phyloP scores from a whole-genome alignment of 768 basidiomycete species.

The Mycena crocata region DNA sequence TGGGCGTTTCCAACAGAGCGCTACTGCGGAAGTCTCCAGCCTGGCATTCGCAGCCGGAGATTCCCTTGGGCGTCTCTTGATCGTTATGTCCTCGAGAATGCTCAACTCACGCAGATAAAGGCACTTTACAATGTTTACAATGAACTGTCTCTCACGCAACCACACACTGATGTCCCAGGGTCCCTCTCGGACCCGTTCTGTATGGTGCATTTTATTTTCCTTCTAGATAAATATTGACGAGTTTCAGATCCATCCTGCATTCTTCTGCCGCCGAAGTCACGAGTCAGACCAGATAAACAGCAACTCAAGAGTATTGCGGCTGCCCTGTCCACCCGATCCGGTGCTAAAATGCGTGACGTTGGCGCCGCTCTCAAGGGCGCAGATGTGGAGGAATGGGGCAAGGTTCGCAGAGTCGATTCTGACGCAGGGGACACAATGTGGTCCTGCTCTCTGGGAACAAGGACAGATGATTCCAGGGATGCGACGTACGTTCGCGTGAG shows the following conservation, averaged over 20 bases:
- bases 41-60: neutral
- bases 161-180: neutral
- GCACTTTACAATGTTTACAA: neutral
- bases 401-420: no score
- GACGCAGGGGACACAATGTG: slow-evolving; percentile 1
- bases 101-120: neutral
- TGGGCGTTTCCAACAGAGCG: neutral
- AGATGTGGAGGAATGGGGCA: neutral
- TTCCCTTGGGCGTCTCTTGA: neutral
- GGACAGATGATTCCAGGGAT: neutral
- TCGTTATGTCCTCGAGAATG: neutral
- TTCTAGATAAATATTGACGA: neutral
- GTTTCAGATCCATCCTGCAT: neutral
- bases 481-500: neutral
- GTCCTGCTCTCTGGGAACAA: neutral
- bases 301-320: neutral
- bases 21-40: neutral
- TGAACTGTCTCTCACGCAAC: neutral
- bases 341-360: neutral
- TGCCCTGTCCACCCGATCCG: neutral
- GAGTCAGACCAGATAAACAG: neutral
- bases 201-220: neutral
- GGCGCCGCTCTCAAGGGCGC: neutral
- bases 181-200: neutral
- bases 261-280: neutral